Percentiles rank a stretch among this genome's conserved stretches.
Evolutionary conservation across 306 rosid genomes (phyloP).

Genomic region (Pyrus bretschneideri): DNA sequence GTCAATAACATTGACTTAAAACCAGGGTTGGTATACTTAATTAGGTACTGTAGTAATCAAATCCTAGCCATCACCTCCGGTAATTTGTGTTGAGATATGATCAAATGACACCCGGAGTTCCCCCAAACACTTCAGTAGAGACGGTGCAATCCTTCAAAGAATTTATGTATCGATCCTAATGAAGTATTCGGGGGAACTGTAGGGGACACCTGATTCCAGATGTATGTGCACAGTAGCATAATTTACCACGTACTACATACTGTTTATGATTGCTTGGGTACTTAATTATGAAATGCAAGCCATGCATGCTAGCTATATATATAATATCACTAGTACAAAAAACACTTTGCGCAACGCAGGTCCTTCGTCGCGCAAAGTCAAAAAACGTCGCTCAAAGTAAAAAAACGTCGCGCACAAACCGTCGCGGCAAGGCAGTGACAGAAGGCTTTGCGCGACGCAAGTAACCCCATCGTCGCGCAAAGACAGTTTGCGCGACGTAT

Average conservation of each 20-base stretch:
- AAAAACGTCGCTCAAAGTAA: too few species aligned
- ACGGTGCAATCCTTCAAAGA: neutral
- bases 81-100: neutral
- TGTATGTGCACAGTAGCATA: neutral
- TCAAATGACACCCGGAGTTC: slow-evolving; percentile 10
- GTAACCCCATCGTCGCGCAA: too few species aligned
- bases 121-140: slow-evolving; percentile 14
- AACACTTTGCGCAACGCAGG: too few species aligned
- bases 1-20: neutral
- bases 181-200: slow-evolving; percentile 37
- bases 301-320: neutral
- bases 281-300: neutral
- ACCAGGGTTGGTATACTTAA: neutral
- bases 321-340: too few species aligned
- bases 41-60: neutral
- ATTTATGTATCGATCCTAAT: neutral
- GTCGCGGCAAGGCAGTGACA: too few species aligned
- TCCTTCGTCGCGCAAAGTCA: too few species aligned
- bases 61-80: neutral
- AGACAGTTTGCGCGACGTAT: too few species aligned
- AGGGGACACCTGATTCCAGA: slow-evolving; percentile 12
- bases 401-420: too few species aligned
- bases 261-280: neutral
- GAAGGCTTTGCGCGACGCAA: too few species aligned
- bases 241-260: neutral